phyloP scores from a whole-genome alignment of 805 yeast species.

The Saturnispora saitoi region DNA sequence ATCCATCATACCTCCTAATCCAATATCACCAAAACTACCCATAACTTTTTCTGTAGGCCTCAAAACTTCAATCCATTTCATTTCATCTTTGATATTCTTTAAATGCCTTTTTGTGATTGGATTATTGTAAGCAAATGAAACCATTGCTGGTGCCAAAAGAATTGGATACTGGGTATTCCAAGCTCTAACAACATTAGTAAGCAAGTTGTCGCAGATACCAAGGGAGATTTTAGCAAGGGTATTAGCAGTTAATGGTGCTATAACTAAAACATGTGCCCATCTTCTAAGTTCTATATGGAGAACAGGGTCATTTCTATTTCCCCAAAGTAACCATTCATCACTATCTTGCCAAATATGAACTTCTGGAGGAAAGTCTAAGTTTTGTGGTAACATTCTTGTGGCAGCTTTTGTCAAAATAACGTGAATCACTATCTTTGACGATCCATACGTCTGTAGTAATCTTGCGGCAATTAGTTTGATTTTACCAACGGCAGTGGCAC shows the following conservation, averaged over 20 bases:
- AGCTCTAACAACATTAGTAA: constrained; percentile 51
- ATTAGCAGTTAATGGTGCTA: constrained; percentile 52
- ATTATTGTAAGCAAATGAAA: constrained; percentile 50
- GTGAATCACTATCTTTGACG: constrained; percentile 44
- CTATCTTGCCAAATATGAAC: constrained; percentile 48
- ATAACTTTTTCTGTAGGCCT: constrained; percentile 53
- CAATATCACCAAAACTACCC: constrained; percentile 49
- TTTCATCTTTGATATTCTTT: constrained; percentile 45
- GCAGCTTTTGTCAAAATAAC: constrained; percentile 46
- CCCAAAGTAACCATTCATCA: constrained; percentile 52
- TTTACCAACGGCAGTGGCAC: constrained; percentile 45
- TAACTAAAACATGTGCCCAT: constrained; percentile 52
- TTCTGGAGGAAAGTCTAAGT: constrained; percentile 37
- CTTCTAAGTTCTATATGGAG: constrained; percentile 51
- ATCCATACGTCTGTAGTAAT: constrained; percentile 40
- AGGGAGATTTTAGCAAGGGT: constrained; percentile 47
- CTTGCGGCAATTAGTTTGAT: constrained; percentile 44
- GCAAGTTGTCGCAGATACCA: constrained; percentile 50
- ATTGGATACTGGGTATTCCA: constrained; percentile 55
- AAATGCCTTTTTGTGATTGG: constrained; percentile 47
- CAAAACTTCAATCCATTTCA: constrained; percentile 54
- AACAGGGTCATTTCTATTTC: constrained; percentile 47
- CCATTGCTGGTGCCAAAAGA: constrained; percentile 53
- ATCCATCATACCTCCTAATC: constrained; percentile 65
- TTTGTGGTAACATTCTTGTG: constrained; percentile 39